Conservation (phyloP, 352 stramenopile genomes). For the Peronospora farinosa region DNA sequence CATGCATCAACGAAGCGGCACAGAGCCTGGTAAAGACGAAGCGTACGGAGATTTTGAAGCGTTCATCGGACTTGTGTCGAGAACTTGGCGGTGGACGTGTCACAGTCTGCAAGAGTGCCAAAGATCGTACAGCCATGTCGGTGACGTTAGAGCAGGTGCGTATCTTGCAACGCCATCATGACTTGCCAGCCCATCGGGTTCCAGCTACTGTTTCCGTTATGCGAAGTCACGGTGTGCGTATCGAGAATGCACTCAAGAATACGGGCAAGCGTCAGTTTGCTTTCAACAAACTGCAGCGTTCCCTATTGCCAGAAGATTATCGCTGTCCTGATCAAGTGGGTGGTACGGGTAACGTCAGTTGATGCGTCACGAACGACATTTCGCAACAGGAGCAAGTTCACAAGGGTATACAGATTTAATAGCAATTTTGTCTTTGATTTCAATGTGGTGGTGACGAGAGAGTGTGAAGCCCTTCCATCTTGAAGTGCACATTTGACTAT, state of each 20-base stretch:
- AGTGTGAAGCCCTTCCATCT: too few relatives aligned
- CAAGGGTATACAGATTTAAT: constrained; percentile 31
- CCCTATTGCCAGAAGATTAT: constrained; percentile 80
- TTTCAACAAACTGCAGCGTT: constrained; percentile 88
- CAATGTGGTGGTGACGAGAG: constrained; percentile 12
- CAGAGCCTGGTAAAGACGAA: constrained; percentile 85
- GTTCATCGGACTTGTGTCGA: constrained; percentile 71
- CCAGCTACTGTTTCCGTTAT: constrained; percentile 81
- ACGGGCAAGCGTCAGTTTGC: constrained; percentile 84
- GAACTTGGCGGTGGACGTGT: constrained; percentile 87
- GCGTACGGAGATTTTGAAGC: constrained; percentile 78
- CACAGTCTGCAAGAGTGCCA: constrained; percentile 96
- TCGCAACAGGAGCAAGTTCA: constrained; percentile 8
- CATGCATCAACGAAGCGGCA: constrained; percentile 63
- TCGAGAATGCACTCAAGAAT: constrained; percentile 88
- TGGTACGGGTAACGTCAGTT: constrained; percentile 82
- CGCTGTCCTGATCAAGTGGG: constrained; percentile 78
- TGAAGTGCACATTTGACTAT: too few relatives aligned
- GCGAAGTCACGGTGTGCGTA: constrained; percentile 80
- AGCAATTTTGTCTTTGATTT: constrained; percentile 30
- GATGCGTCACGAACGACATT: constrained; percentile 7
- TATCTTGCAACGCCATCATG: constrained; percentile 80
- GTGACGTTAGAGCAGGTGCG: constrained; percentile 93
- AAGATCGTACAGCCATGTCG: constrained; percentile 97
- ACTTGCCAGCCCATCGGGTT: constrained; percentile 64